A percentile compares a stretch with the other conserved stretches of the same genome.
Evolutionary conservation across 768 basidiomycete genomes (phyloP).

Genomic region (Dentipellis fragilis): DNA sequence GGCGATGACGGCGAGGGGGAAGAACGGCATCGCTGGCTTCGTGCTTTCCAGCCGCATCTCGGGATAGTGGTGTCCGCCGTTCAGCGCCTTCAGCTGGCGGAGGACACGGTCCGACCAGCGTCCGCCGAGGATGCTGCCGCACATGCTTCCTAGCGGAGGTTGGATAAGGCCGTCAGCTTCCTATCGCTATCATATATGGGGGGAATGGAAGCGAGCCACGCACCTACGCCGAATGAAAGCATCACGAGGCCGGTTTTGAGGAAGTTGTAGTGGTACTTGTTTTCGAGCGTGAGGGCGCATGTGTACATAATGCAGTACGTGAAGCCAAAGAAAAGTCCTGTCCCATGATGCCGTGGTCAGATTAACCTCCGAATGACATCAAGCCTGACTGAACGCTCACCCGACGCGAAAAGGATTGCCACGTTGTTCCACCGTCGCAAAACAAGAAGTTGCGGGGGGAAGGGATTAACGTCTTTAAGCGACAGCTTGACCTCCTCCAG

Average conservation of each 20-base stretch:
- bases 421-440: conserved; percentile 59
- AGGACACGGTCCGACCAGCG: conserved; percentile 47
- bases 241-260: conserved; percentile 69
- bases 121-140: conserved; percentile 49
- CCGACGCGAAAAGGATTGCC: conserved; percentile 53
- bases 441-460: conserved; percentile 50
- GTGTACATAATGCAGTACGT: conserved; percentile 68
- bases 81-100: conserved; percentile 28
- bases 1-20: conserved; percentile 51
- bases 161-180: not conserved
- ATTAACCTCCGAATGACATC: not conserved
- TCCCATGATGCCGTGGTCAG: not conserved
- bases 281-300: conserved; percentile 55
- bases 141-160: conserved; percentile 29
- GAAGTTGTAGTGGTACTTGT: conserved; percentile 54
- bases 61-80: conserved; percentile 41
- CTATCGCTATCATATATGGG: not conserved
- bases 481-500: conserved; percentile 38
- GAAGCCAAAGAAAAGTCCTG: conserved; percentile 64
- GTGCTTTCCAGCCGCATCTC: conserved; percentile 76
- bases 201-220: conserved; percentile 8
- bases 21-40: conserved; percentile 41
- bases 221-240: conserved; percentile 63
- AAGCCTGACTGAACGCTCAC: conserved; percentile 23
- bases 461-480: conserved; percentile 65